These are phyloP conservation scores for Cladosporium cucumerinum DNA, from an alignment of 2,329 filamentous ascomycete species.

Conservation along the genomic window DNA sequence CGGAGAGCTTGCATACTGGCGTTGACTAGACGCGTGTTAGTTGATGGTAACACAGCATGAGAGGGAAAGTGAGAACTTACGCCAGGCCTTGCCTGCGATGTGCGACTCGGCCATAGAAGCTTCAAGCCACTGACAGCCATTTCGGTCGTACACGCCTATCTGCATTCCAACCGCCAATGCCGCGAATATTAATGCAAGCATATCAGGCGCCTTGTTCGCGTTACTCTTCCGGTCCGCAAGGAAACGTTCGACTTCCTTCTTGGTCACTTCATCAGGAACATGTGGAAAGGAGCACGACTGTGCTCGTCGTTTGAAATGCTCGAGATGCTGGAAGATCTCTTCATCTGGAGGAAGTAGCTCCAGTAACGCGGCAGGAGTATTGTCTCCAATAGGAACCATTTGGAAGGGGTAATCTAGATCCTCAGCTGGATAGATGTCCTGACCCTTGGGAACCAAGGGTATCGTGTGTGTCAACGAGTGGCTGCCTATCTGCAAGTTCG, in stretches of 20 bases:
- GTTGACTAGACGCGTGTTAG: slow-evolving; percentile 38
- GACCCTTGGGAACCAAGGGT: slow-evolving; percentile 32
- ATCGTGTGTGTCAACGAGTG: slow-evolving; percentile 45
- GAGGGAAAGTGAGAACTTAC: slow-evolving; percentile 36
- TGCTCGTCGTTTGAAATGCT: slow-evolving; percentile 42
- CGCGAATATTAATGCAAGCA: slow-evolving; percentile 49
- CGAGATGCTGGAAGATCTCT: slow-evolving; percentile 41
- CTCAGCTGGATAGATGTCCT: slow-evolving; percentile 43
- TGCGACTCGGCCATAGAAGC: slow-evolving; percentile 37
- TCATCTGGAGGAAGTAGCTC: slow-evolving; percentile 39
- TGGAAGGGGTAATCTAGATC: slow-evolving; percentile 42
- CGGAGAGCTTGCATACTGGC: slow-evolving; percentile 51
- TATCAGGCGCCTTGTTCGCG: slow-evolving; percentile 44
- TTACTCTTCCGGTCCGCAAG: slow-evolving; percentile 41
- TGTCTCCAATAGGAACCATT: slow-evolving; percentile 38
- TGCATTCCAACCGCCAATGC: slow-evolving; percentile 47
- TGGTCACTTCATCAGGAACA: slow-evolving; percentile 43
- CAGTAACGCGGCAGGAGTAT: slow-evolving; percentile 26
- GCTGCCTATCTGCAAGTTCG: slow-evolving; percentile 39
- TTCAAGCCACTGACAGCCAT: slow-evolving; percentile 39
- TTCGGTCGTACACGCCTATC: slow-evolving; percentile 44
- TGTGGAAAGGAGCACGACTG: slow-evolving; percentile 46
- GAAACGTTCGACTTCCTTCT: slow-evolving; percentile 45
- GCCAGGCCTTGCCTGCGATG: slow-evolving; percentile 43
- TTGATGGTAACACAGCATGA: not conserved